Conservation (phyloP, 306 rosid genomes). For the Calophaca sinica region DNA sequence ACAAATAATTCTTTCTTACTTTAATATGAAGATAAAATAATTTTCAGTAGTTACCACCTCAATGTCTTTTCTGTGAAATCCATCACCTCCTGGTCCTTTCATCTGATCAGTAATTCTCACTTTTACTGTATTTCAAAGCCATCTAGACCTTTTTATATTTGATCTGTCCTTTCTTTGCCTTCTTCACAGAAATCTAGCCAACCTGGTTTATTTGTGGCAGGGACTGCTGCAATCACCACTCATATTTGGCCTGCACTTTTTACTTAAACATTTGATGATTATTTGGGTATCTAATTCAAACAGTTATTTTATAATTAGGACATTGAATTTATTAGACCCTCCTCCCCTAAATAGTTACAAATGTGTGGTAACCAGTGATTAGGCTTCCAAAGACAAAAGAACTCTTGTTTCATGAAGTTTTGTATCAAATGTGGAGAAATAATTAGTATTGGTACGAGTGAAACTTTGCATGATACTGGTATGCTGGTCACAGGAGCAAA, state of each 20-base stretch:
- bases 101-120: slow-evolving; percentile 1
- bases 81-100: slow-evolving; percentile 4
- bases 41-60: neutral
- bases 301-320: slow-evolving; percentile 20
- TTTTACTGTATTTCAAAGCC: slow-evolving; percentile 14
- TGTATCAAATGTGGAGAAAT: slow-evolving; percentile 8
- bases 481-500: slow-evolving; percentile 30
- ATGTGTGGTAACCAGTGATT: slow-evolving; percentile 14
- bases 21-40: neutral
- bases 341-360: neutral
- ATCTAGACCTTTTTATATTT: slow-evolving; percentile 9
- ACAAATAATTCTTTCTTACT: neutral
- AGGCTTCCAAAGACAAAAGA: slow-evolving; percentile 12
- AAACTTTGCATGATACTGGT: slow-evolving; percentile 36
- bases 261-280: slow-evolving; percentile 24
- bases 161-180: neutral
- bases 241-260: neutral
- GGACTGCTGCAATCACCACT: neutral
- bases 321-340: neutral
- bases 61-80: neutral
- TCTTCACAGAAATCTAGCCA: neutral
- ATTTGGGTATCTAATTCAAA: slow-evolving; percentile 27
- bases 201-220: slow-evolving; percentile 8
- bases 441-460: slow-evolving; percentile 26
- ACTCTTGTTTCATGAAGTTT: neutral